Evolutionary conservation across 164 flowering plant species (phyloP).

Genomic region (Magnolia officinalis): DNA sequence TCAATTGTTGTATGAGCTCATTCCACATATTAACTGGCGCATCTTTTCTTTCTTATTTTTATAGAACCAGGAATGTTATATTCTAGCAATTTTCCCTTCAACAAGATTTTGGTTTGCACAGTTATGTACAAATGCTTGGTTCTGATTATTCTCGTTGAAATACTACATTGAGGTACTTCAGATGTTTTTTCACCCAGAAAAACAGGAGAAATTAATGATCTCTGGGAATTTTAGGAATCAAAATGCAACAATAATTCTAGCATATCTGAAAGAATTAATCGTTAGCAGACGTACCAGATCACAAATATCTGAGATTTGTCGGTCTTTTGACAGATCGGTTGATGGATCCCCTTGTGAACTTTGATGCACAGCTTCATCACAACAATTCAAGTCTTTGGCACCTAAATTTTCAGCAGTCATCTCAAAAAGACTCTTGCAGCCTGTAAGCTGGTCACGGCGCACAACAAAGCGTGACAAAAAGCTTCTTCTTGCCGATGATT

Average conservation of each 20-base stretch:
- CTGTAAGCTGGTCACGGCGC: constrained; percentile 28
- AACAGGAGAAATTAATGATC: neutral
- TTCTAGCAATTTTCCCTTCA: no score
- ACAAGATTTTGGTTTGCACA: no score
- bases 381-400: constrained; percentile 9
- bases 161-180: neutral
- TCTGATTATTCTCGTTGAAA: neutral
- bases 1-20: no score
- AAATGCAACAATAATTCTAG: neutral
- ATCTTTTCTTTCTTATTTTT: no score
- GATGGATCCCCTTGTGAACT: constrained; percentile 16
- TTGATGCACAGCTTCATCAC: constrained; percentile 11
- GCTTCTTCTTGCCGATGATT: constrained; percentile 39
- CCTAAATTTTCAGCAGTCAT: constrained; percentile 20
- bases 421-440: constrained; percentile 28
- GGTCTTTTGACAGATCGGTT: constrained; percentile 21
- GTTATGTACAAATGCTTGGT: no score
- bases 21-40: no score
- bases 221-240: neutral
- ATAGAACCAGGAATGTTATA: no score
- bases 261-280: neutral
- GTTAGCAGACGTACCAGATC: constrained; percentile 11
- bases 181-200: neutral
- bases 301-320: constrained; percentile 7
- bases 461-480: constrained; percentile 38